phyloP scores from a whole-genome alignment of 2,329 filamentous ascomycete genomes.

The Exophiala mesophila region DNA sequence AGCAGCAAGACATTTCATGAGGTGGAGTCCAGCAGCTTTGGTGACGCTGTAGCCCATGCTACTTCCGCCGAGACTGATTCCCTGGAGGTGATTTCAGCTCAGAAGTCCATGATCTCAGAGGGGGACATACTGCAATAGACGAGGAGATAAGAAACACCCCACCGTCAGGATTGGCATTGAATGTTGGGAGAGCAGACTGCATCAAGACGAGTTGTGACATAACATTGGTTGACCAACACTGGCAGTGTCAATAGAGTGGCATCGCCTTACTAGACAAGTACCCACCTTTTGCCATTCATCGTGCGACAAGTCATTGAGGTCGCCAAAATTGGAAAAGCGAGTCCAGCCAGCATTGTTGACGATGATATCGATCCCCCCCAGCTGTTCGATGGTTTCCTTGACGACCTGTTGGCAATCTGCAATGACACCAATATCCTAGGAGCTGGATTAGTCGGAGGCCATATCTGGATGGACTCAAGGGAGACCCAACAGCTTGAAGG shows the following conservation, averaged over 20 bases:
- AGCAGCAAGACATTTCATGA: constrained; percentile 61
- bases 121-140: constrained; percentile 50
- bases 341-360: constrained; percentile 72
- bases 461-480: background rate
- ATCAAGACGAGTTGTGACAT: constrained; percentile 52
- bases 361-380: constrained; percentile 70
- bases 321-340: constrained; percentile 52
- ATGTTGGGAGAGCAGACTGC: constrained; percentile 53
- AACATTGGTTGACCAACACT: constrained; percentile 62
- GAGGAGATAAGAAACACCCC: constrained; percentile 61
- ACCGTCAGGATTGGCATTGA: constrained; percentile 58
- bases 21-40: constrained; percentile 67
- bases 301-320: constrained; percentile 55
- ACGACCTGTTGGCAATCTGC: constrained; percentile 58
- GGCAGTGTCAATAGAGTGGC: constrained; percentile 9
- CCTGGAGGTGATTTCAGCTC: constrained; percentile 29
- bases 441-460: constrained; percentile 10
- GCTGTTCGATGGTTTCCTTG: constrained; percentile 51
- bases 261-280: background rate
- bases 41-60: constrained; percentile 69
- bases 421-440: constrained; percentile 56
- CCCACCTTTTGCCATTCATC: constrained; percentile 60
- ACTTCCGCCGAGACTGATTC: constrained; percentile 59
- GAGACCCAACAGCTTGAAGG: constrained; percentile 54
- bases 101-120: constrained; percentile 5